A percentile compares a stretch with the other conserved stretches of the same genome.
These are phyloP conservation scores for Paraphoma sp. DNA, from an alignment of 2,329 filamentous ascomycete species.

Conservation along the genomic window DNA sequence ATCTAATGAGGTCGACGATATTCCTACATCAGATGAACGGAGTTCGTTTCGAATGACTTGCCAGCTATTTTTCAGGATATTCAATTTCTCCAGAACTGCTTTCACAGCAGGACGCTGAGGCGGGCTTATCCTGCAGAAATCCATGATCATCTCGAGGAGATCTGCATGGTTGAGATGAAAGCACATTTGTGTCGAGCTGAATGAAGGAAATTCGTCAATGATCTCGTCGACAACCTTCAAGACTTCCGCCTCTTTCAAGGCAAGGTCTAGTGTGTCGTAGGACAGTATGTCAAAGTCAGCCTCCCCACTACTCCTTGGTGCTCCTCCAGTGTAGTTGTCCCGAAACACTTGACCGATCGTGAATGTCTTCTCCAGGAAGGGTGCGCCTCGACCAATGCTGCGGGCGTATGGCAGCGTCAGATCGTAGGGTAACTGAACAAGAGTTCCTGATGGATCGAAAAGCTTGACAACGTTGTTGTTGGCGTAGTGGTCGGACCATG, in stretches of 20 bases:
- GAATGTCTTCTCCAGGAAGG: constrained; percentile 76
- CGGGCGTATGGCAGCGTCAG: constrained; percentile 88
- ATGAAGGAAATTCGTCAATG: constrained; percentile 77
- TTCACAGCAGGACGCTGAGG: constrained; percentile 75
- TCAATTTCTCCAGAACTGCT: constrained; percentile 84
- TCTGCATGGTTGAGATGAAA: constrained; percentile 91
- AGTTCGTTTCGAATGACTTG: constrained; percentile 82
- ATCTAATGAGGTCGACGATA: constrained; percentile 88
- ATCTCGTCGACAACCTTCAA: constrained; percentile 96
- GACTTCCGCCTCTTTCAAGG: constrained; percentile 90
- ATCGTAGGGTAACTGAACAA: constrained; percentile 93
- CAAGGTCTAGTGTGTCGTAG: constrained; percentile 77
- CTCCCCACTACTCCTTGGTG: constrained; percentile 83
- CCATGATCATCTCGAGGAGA: constrained; percentile 85
- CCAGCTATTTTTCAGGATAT: constrained; percentile 82
- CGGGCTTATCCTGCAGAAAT: constrained; percentile 80
- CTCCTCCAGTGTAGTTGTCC: constrained; percentile 77
- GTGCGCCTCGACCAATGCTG: constrained; percentile 74
- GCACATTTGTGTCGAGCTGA: constrained; percentile 76
- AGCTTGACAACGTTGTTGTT: constrained; percentile 75
- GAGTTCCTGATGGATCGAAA: constrained; percentile 81
- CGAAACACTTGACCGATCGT: constrained; percentile 89
- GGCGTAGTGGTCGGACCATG: constrained; percentile 79
- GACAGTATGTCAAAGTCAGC: constrained; percentile 98
- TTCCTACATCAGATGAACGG: constrained; percentile 78